These are phyloP conservation scores for Schizochytrium sp. DNA, from an alignment of 108 stramenopile species.

Conservation along the genomic window DNA sequence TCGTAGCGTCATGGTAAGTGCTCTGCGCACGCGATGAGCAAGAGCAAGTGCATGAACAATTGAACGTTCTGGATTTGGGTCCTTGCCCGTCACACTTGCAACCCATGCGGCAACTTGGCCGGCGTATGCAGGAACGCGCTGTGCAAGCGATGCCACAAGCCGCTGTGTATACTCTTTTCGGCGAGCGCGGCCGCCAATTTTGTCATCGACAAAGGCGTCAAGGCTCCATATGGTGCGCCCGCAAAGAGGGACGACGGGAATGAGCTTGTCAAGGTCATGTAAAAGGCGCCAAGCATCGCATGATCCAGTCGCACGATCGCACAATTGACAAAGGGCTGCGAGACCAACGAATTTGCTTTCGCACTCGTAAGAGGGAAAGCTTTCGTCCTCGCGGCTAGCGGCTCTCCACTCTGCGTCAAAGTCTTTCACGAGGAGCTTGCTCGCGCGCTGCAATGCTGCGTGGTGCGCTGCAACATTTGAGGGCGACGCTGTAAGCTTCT, in stretches of 20 bases:
- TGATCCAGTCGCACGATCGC: background rate
- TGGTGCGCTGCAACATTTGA: no score
- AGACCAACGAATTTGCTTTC: background rate
- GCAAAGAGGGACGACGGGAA: background rate
- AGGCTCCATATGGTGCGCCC: background rate
- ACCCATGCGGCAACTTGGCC: background rate
- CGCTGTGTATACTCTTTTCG: background rate
- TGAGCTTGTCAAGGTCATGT: background rate
- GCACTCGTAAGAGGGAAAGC: background rate
- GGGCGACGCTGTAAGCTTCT: no score
- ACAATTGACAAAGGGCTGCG: background rate
- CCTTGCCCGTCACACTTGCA: background rate
- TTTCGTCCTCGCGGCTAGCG: background rate
- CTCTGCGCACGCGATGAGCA: background rate
- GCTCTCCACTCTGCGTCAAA: slow-evolving; percentile 5
- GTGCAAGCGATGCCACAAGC: background rate
- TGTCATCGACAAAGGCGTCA: background rate
- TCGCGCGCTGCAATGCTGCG: background rate
- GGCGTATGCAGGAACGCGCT: background rate
- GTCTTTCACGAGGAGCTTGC: background rate
- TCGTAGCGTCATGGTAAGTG: background rate
- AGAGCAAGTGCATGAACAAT: background rate
- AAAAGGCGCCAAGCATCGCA: background rate
- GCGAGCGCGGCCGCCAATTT: background rate
- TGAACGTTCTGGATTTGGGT: background rate